Evolutionary conservation across 345 rosid species (phyloP).

Genomic region (Gossypium raimondii): DNA sequence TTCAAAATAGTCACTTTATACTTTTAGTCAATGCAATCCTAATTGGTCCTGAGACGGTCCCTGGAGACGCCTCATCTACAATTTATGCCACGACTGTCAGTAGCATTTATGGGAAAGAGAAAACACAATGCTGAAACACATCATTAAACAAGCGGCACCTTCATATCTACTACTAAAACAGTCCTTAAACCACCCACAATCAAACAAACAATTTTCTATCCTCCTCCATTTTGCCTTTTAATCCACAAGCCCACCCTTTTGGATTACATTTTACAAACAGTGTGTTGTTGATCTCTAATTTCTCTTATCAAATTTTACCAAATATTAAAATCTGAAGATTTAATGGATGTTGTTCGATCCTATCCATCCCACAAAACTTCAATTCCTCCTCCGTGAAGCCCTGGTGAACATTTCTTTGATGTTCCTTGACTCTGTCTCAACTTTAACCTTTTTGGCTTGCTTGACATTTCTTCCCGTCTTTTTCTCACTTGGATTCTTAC

Average conservation of each 20-base stretch:
- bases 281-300: background rate
- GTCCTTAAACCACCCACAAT: background rate
- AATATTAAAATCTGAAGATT: background rate
- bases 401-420: conserved; percentile 84
- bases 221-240: background rate
- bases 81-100: background rate
- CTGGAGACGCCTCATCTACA: background rate
- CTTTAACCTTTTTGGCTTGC: conserved; percentile 58
- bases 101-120: background rate
- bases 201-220: background rate
- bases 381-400: conserved; percentile 51
- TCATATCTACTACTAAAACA: background rate
- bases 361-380: conserved; percentile 12
- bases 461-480: conserved; percentile 41
- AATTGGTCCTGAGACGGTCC: no score
- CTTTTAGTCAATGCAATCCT: no score
- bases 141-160: background rate
- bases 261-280: background rate
- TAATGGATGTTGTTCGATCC: background rate
- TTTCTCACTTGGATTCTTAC: conserved; percentile 33
- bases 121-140: background rate
- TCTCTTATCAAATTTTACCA: background rate
- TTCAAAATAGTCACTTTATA: no score
- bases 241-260: background rate
- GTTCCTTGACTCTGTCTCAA: conserved; percentile 72